These are phyloP conservation scores for Plasmodium adleri DNA, from an alignment of 169 alveolate genomes.

Conservation along the genomic window DNA sequence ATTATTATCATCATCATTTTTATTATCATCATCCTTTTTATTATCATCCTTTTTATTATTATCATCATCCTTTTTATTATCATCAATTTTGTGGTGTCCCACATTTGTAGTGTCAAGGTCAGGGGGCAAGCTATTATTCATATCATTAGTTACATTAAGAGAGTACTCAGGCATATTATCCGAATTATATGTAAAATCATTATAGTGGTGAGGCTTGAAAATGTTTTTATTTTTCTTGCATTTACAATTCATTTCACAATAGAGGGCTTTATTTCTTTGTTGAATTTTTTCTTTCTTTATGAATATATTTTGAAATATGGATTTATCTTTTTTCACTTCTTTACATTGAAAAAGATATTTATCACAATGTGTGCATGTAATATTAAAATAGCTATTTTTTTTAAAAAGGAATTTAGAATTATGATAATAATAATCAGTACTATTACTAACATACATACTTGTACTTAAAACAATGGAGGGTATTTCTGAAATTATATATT, in stretches of 20 bases:
- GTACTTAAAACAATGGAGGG: constrained; percentile 35
- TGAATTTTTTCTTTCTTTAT: not conserved
- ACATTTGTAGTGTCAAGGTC: too few relatives aligned
- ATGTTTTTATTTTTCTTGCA: too few relatives aligned
- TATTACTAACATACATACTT: constrained; percentile 20
- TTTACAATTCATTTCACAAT: not conserved
- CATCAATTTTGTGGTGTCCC: too few relatives aligned
- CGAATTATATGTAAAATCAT: too few relatives aligned
- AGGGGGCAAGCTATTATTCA: too few relatives aligned
- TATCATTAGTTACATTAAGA: too few relatives aligned
- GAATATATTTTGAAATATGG: constrained; percentile 18
- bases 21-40: too few relatives aligned
- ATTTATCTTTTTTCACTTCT: constrained; percentile 41
- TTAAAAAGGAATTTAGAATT: constrained; percentile 47
- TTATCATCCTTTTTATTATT: too few relatives aligned
- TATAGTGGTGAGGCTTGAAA: too few relatives aligned
- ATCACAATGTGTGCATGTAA: constrained; percentile 63
- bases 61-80: too few relatives aligned
- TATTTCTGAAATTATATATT: constrained; percentile 19
- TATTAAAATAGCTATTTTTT: constrained; percentile 29
- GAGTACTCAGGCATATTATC: too few relatives aligned
- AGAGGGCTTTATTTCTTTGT: not conserved
- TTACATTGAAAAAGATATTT: constrained; percentile 47
- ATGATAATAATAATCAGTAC: constrained; percentile 15
- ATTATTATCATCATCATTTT: too few relatives aligned